These are phyloP conservation scores for Phytophthora vignae DNA, from an alignment of 352 stramenopile species.

Conservation along the genomic window DNA sequence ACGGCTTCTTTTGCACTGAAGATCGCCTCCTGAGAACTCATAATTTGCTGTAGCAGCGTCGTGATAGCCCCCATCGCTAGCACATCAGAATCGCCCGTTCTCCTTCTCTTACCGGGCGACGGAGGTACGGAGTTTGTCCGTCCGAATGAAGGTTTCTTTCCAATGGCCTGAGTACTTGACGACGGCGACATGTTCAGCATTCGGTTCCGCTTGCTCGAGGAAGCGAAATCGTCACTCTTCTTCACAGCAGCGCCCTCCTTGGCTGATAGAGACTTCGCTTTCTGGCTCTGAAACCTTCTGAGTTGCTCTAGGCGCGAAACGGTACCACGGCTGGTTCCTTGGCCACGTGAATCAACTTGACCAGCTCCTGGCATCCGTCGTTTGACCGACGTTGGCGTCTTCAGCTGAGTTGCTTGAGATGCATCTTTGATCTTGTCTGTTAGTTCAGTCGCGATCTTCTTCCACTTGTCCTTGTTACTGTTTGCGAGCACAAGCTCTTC, in stretches of 20 bases:
- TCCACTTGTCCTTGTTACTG: constrained; percentile 73
- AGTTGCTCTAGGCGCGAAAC: constrained; percentile 68
- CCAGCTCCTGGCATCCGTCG: constrained; percentile 46
- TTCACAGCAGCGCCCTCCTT: constrained; percentile 67
- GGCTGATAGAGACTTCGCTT: constrained; percentile 40
- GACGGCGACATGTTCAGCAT: constrained; percentile 13
- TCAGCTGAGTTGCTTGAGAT: constrained; percentile 15
- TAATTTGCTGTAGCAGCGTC: constrained; percentile 45
- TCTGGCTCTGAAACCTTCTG: constrained; percentile 65
- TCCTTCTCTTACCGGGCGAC: constrained; percentile 4
- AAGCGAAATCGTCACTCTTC: constrained; percentile 62
- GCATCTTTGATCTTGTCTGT: constrained; percentile 27
- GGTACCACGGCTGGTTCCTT: constrained; percentile 58
- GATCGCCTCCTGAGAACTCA: constrained; percentile 62
- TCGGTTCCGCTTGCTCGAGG: constrained; percentile 55
- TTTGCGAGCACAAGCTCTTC: constrained; percentile 37
- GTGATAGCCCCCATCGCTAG: constrained; percentile 39
- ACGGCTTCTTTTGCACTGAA: constrained; percentile 59
- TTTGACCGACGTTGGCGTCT: neutral
- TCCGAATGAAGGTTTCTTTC: neutral
- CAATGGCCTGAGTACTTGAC: neutral
- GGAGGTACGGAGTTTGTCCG: neutral
- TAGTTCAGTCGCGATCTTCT: constrained; percentile 60
- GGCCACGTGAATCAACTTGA: constrained; percentile 46
- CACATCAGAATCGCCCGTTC: neutral